Base-by-base conservation (phyloP, 2,329 filamentous ascomycete species). In the Botrytis aclada region DNA sequence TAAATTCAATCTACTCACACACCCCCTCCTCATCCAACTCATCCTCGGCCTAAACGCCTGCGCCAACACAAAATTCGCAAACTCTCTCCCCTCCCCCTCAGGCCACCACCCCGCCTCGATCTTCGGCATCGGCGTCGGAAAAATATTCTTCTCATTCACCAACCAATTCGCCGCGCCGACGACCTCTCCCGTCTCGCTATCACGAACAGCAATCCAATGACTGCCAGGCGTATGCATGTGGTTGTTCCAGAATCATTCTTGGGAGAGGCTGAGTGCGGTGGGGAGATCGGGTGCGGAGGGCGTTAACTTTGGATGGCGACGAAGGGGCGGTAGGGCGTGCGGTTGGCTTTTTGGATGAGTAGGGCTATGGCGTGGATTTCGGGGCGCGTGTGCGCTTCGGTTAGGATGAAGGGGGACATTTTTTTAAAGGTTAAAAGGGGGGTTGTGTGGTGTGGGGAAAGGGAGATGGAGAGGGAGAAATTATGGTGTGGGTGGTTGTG, bases 311-410 rank as follows among this genome's bases (percentile, higher is more conserved):
- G 51, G 25, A 69, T 34, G 10, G 16, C 25, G 25, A 69, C 47
- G 37, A 43, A 43, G 25, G 39, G 39, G 4, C 25, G 39, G 61
- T 58, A 58, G 51, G 66, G 51, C 4, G 51, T 69, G 41, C 51
- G 66, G 34, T 69, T 69, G 51, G 66, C 66, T 39, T 69, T 67
- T 56, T 67, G 45, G 20, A 67, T 2, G 9, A 67, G 64, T 2
- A 67, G 64, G 12, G 43, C 32, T 12, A 56, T 25, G 32, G 22
- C 16, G 22, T 56, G 22, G 29, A 67, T n/a, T 67, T 56, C 32
- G 32, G 20, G 22, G 43, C 32, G 64, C 0, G 64, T 67, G 32
- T 20, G 25, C 9, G 64, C 43, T 39, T 22, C 18, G 10, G 64
- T 39, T 29, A 67, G 25, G 45, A 32, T 54, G 47, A 67, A 67